Evolutionary conservation across 208 protist genomes (phyloP).

Genomic region (Endotrypanum monterogeii): DNA sequence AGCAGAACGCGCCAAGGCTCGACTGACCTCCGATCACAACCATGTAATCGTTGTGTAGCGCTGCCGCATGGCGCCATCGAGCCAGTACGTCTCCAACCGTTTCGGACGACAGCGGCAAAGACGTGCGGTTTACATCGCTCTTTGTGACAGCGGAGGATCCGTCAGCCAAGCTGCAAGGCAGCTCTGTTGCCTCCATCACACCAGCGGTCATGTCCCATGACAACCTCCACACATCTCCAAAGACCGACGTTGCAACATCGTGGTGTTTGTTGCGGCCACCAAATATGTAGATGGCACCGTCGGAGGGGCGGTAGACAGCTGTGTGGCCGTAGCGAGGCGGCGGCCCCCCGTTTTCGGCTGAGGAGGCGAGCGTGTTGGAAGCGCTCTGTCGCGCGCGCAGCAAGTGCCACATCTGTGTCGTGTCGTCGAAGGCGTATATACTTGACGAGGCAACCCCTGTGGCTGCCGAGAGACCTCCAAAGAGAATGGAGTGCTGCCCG

Average conservation of each 20-base stretch:
- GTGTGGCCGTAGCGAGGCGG: constrained; percentile 60
- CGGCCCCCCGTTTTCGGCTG: not conserved
- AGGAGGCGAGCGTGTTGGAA: not conserved
- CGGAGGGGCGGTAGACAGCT: constrained; percentile 40
- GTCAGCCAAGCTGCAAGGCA: constrained; percentile 20
- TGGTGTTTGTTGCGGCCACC: constrained; percentile 42
- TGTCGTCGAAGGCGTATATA: constrained; percentile 20
- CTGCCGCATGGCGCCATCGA: constrained; percentile 64
- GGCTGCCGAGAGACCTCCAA: constrained; percentile 26
- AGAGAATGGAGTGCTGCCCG: constrained; percentile 52
- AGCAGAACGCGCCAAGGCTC: constrained; percentile 12
- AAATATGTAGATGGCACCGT: constrained; percentile 67
- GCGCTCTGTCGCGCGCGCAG: constrained; percentile 10
- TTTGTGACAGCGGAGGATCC: constrained; percentile 4
- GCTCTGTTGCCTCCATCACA: constrained; percentile 15
- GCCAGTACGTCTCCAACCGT: constrained; percentile 9
- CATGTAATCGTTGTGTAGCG: constrained; percentile 63
- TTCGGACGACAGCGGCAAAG: constrained; percentile 1
- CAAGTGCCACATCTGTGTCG: constrained; percentile 17
- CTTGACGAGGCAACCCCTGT: constrained; percentile 15
- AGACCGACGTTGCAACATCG: constrained; percentile 3
- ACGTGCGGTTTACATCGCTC: not conserved
- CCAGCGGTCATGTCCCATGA: constrained; percentile 8
- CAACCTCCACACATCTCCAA: constrained; percentile 45
- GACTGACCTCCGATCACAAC: constrained; percentile 59